Evolutionary conservation across 2,329 filamentous ascomycete species (phyloP), one percentile per base, ranked within the genome.

Genomic region (Penicillium verrucosum): DNA sequence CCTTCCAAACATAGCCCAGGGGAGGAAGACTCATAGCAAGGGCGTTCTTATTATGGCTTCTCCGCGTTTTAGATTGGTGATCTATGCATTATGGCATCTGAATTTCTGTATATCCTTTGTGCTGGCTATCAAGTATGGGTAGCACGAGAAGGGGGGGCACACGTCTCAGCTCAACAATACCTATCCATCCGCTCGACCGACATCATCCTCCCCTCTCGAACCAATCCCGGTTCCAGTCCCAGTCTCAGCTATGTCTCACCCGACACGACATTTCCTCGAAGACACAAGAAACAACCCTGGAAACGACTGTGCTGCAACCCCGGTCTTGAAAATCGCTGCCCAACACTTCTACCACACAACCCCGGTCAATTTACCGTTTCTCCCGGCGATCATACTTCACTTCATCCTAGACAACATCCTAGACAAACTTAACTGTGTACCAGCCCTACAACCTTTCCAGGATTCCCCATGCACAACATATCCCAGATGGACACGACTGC

Each of bases 21-120:
- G 46, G 44, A 41, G 51, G 41, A 56, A 51, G 47, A 50, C 36
- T 59, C 62, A 65, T 63, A 62, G 59, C 59, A 60, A 41, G 49
- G 62, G 62, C 62, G 62, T 64, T 63, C 42, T 56, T 41, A 45
- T 45, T 56, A 34, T 52, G 43, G 43, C 21, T 56, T 49, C 29
- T 46, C 23, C 44, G 21, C 48, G 46, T 32, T 54, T 48, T 47
- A 57, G 56, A 46, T 51, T 53, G 52, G 36, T 51, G 52, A 55
- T 51, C 34, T 45, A 38, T 40, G 42, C 51, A 52, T 52, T 37
- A 53, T 53, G 42, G 23, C 51, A 38, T 53, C 32, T 27, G 25
- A 38, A 3, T 23, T 51, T 40, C 47, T 51, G 34, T 44, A 18
- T 44, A 45, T 51, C 27, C 16, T 45, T 34, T 46, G 11, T 32